Conservation (phyloP, 768 basidiomycete genomes). For the Kwoniella sp. region DNA sequence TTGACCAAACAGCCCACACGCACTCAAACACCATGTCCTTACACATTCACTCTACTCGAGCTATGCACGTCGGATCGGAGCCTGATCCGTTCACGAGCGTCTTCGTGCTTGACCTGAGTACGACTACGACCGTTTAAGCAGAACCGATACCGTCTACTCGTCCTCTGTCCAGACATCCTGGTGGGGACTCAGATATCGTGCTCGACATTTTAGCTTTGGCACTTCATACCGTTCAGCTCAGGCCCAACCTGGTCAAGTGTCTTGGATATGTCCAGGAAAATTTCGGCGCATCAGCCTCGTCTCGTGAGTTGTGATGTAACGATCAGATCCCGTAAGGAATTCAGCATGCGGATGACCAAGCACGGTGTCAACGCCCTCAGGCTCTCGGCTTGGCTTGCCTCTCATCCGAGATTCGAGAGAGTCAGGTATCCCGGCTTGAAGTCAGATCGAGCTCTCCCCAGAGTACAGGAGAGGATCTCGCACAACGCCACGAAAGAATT, state of each 20-base stretch:
- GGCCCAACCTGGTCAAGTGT: slow-evolving; percentile 59
- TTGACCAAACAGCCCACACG: too few relatives aligned
- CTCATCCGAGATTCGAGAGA: slow-evolving; percentile 64
- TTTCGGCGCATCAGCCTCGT: slow-evolving; percentile 58
- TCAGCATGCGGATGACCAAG: slow-evolving; percentile 79
- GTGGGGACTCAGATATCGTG: slow-evolving; percentile 66
- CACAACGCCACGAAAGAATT: slow-evolving; percentile 72
- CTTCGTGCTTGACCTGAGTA: slow-evolving; percentile 65
- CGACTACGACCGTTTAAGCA: too few relatives aligned
- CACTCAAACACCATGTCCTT: too few relatives aligned
- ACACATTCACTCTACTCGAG: slow-evolving; percentile 62
- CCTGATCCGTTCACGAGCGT: slow-evolving; percentile 72
- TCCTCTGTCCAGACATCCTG: too few relatives aligned
- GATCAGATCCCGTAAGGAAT: slow-evolving; percentile 85
- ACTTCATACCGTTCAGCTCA: slow-evolving; percentile 20
- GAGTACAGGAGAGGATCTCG: slow-evolving; percentile 65
- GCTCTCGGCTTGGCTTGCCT: slow-evolving; percentile 67
- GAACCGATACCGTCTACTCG: too few relatives aligned
- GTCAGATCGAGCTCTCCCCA: slow-evolving; percentile 66
- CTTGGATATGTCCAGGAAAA: slow-evolving; percentile 89
- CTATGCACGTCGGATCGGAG: slow-evolving; percentile 84
- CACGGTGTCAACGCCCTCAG: slow-evolving; percentile 80
- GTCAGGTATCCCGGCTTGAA: slow-evolving; percentile 84
- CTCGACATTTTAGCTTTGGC: slow-evolving; percentile 72
- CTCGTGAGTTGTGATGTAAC: slow-evolving; percentile 89